Evolutionary conservation across 2,329 filamentous ascomycete genomes (phyloP), one percentile per base, ranked within the genome.

Genomic region (Apiospora phragmitis): DNA sequence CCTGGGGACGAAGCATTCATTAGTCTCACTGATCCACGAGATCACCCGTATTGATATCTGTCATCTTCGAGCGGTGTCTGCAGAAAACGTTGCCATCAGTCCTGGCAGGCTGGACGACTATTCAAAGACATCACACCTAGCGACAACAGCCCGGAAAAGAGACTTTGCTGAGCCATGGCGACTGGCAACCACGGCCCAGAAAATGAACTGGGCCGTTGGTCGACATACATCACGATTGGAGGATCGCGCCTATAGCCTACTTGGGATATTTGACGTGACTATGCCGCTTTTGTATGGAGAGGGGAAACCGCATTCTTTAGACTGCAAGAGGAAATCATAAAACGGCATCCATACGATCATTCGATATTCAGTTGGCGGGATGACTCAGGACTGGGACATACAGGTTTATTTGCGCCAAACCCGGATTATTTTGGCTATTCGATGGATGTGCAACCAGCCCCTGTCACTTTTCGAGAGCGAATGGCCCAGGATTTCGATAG

Each of bases 221-320:
- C 70, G 79, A 32, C 42, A 72, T 41, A 79, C 76, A 11, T 76
- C 72, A 5, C 71, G 75, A 4, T 51, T 67, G 68, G 76, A 80
- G 65, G 78, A 81, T 69, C 69, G 74, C n/a, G 77, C 79, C 0
- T 81, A 80, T 71, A 77, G 77, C 43, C 69, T 81, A 4, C 69
- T 81, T 3, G 79, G 79, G 0, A 42, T 81, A 1, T 80, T 81
- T 41, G 74, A 74, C 43, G 71, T 81, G 29, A 78, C 75, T 41
- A 79, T 81, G 73, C 75, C 78, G 4, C 69, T 80, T 38, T 71
- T 80, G 12, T 80, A 80, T 32, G 79, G 79, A 8, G 80, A 81
- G 67, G 78, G 78, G 21, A 51, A 12, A 72, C 72, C 47, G 76
- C 78, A 1, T 80, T 79, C 55, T 55, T 73, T 26, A 66, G 78